Conservation (phyloP, 345 rosid species). For the Carallia pectinifolia region DNA sequence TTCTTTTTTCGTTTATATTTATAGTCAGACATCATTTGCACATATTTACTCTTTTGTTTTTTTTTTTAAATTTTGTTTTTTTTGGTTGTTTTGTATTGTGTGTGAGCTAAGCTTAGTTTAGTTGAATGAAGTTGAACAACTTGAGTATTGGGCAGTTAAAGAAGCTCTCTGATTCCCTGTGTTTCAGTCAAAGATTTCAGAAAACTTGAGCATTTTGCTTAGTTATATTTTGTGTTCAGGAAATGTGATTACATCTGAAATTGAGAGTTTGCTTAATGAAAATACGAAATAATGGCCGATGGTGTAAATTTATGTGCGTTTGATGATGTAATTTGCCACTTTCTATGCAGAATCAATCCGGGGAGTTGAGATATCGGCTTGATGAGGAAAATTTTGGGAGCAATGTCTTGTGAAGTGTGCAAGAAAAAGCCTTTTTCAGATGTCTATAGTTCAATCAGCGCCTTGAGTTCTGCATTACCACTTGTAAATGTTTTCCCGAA, state of each 20-base stretch:
- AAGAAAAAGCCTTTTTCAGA: constrained; percentile 13
- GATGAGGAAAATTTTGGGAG: constrained; percentile 33
- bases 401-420: constrained; percentile 30
- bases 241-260: not conserved
- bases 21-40: not conserved
- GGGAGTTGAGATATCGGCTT: constrained; percentile 26
- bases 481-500: constrained; percentile 39
- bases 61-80: not conserved
- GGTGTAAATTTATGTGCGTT: not conserved
- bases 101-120: not conserved
- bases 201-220: too few species aligned
- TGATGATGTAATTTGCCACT: not conserved
- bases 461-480: constrained; percentile 24
- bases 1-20: not conserved
- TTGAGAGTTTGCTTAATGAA: constrained; percentile 3
- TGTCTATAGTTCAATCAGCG: constrained; percentile 34
- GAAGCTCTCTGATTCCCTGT: too few species aligned
- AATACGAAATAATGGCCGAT: not conserved
- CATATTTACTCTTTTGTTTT: not conserved
- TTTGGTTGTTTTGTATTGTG: not conserved
- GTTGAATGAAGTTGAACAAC: not conserved
- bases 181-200: too few species aligned
- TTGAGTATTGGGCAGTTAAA: too few species aligned
- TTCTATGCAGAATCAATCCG: constrained; percentile 41
- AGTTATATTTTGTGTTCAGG: not conserved